phyloP scores from a whole-genome alignment of 2,329 filamentous ascomycete species.

The Aspergillus awamori region DNA sequence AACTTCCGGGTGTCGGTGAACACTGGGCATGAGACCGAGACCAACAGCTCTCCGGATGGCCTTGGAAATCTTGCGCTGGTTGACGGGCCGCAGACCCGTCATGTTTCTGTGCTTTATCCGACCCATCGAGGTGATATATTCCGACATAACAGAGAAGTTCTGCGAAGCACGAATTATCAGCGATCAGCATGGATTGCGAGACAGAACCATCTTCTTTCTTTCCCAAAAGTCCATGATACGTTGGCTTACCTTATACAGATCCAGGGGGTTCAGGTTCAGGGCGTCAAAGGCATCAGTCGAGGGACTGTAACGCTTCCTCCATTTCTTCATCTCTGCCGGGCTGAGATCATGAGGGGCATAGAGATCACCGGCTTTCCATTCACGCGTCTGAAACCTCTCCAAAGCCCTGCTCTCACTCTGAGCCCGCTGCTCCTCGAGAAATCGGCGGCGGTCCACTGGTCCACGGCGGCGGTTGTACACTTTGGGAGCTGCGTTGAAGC shows the following conservation, averaged over 20 bases:
- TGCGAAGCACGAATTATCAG: conserved; percentile 42
- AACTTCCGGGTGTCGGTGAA: conserved; percentile 85
- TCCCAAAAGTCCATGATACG: conserved; percentile 11
- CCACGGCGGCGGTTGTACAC: conserved; percentile 27
- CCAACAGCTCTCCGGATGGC: conserved; percentile 87
- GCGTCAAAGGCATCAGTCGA: conserved; percentile 75
- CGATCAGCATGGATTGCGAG: neutral
- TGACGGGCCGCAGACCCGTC: conserved; percentile 81
- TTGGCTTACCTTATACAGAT: conserved; percentile 79
- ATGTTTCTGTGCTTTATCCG: conserved; percentile 75
- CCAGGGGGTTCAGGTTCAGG: conserved; percentile 75
- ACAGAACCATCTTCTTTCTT: neutral
- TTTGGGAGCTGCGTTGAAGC: conserved; percentile 22
- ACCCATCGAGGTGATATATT: conserved; percentile 83
- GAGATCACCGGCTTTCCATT: conserved; percentile 77
- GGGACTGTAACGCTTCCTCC: conserved; percentile 61
- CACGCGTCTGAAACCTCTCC: conserved; percentile 57
- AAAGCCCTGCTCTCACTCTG: conserved; percentile 42
- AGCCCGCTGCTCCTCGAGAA: conserved; percentile 41
- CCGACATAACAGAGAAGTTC: conserved; percentile 91
- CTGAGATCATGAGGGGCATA: conserved; percentile 89
- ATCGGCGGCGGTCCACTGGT: conserved; percentile 35
- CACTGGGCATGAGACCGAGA: conserved; percentile 86
- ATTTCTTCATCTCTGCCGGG: conserved; percentile 77
- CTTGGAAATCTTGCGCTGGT: conserved; percentile 92